A percentile compares a stretch with the other conserved stretches of the same genome.
Evolutionary conservation across 164 flowering plant genomes (phyloP).

Genomic region (Dillenia turbinata): DNA sequence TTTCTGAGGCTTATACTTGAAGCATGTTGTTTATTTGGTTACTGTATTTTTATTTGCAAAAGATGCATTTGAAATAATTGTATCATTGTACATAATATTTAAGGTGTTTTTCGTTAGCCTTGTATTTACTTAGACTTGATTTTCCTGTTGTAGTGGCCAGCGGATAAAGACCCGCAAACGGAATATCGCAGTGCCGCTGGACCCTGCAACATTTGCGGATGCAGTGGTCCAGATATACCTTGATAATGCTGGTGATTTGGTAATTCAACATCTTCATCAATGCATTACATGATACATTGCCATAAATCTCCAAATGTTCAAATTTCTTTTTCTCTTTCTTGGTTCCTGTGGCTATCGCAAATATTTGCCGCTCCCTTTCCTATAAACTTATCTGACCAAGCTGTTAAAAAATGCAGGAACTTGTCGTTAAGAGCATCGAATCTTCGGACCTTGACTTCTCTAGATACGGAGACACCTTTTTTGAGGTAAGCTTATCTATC

Average conservation of each 20-base stretch:
- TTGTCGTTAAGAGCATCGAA: constrained; percentile 77
- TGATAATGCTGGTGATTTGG: constrained; percentile 99
- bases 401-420: constrained; percentile 53
- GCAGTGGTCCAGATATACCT: constrained; percentile 99
- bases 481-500: constrained; percentile 55
- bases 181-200: constrained; percentile 99
- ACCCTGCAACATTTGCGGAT: constrained; percentile 99
- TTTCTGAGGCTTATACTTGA: too few species aligned
- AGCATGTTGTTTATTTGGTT: too few species aligned
- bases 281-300: not conserved
- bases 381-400: not conserved
- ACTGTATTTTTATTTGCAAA: too few species aligned
- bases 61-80: too few species aligned
- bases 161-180: constrained; percentile 99
- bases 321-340: not conserved
- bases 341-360: not conserved
- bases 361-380: too few species aligned
- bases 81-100: too few species aligned
- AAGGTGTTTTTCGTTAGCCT: not conserved
- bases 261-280: constrained; percentile 16
- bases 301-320: not conserved
- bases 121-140: constrained; percentile 1
- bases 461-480: constrained; percentile 98
- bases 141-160: constrained; percentile 66
- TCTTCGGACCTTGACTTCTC: constrained; percentile 89